A percentile compares a stretch with the other conserved stretches of the same genome.
These are phyloP conservation scores for Ophioceras dolichostomum DNA, from an alignment of 2,329 filamentous ascomycete species.

Conservation along the genomic window DNA sequence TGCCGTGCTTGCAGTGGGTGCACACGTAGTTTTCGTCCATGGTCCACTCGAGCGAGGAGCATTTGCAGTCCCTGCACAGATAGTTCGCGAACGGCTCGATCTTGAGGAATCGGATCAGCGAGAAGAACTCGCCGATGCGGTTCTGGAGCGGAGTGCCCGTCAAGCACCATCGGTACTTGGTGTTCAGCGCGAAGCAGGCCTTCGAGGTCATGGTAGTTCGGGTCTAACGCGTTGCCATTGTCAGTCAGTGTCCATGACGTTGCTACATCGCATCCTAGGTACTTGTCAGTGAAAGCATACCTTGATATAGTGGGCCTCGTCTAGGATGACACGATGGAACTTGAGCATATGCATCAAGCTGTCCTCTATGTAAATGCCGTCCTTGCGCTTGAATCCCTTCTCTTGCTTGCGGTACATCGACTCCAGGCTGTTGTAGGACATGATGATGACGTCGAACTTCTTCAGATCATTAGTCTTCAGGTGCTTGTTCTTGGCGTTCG, in stretches of 20 bases:
- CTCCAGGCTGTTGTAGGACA: slow-evolving; percentile 88
- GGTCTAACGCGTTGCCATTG: slow-evolving; percentile 32
- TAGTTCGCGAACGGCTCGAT: slow-evolving; percentile 85
- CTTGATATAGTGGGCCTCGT: slow-evolving; percentile 82
- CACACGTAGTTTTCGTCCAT: slow-evolving; percentile 58
- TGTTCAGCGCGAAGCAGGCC: slow-evolving; percentile 84
- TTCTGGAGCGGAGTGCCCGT: slow-evolving; percentile 94
- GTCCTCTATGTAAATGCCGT: slow-evolving; percentile 67
- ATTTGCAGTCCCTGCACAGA: slow-evolving; percentile 79
- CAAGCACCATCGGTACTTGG: slow-evolving; percentile 87
- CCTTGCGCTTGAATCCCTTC: slow-evolving; percentile 75
- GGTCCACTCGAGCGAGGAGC: slow-evolving; percentile 72
- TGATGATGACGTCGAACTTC: slow-evolving; percentile 87
- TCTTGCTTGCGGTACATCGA: slow-evolving; percentile 86
- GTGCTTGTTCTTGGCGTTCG: slow-evolving; percentile 70
- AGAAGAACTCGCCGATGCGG: slow-evolving; percentile 95
- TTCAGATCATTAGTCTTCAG: slow-evolving; percentile 64
- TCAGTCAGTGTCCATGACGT: no score
- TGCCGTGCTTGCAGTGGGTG: slow-evolving; percentile 46
- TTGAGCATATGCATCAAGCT: slow-evolving; percentile 72
- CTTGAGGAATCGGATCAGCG: slow-evolving; percentile 81
- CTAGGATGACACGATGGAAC: slow-evolving; percentile 85
- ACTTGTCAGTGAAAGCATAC: slow-evolving; percentile 33
- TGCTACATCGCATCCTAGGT: neutral
- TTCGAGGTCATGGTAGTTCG: slow-evolving; percentile 85